These are phyloP conservation scores for Aspergillus hiratsukae DNA, from an alignment of 2,329 filamentous ascomycete species.

Conservation along the genomic window DNA sequence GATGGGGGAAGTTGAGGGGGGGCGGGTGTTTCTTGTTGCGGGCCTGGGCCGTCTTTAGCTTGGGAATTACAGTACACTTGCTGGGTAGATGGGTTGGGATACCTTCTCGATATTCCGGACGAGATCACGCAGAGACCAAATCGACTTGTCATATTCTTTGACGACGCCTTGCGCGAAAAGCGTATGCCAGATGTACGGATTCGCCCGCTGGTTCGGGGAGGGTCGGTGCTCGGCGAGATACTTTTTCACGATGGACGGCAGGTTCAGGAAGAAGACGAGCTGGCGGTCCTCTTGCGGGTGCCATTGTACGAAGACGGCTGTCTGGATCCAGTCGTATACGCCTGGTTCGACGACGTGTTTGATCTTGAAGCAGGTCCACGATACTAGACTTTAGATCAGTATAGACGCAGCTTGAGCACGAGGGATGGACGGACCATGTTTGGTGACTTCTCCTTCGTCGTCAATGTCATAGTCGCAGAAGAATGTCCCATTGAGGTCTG, in stretches of 20 bases:
- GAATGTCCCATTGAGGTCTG: slow-evolving; percentile 19
- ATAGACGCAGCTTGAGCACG: background rate
- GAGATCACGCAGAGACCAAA: slow-evolving; percentile 29
- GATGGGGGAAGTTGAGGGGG: no score
- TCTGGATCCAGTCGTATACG: slow-evolving; percentile 18
- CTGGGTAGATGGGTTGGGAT: background rate
- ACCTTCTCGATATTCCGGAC: slow-evolving; percentile 30
- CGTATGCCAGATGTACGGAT: slow-evolving; percentile 23
- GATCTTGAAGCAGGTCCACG: slow-evolving; percentile 23
- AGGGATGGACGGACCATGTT: background rate
- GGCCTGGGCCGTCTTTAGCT: slow-evolving; percentile 1
- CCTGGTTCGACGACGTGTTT: slow-evolving; percentile 10
- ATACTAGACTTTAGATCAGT: slow-evolving; percentile 8
- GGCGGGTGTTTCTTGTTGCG: slow-evolving; percentile 5
- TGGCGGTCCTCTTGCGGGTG: slow-evolving; percentile 4
- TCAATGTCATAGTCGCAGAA: slow-evolving; percentile 11
- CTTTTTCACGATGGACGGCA: background rate
- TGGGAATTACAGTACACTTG: background rate
- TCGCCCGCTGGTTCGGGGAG: background rate
- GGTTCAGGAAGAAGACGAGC: slow-evolving; percentile 13
- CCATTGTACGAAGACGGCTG: slow-evolving; percentile 19
- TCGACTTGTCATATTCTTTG: slow-evolving; percentile 21
- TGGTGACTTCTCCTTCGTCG: background rate
- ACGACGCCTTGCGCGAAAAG: slow-evolving; percentile 18
- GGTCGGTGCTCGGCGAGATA: background rate